Percentiles rank a stretch among this genome's conserved stretches.
These are phyloP conservation scores for Hortiboletus flavorubellus DNA, from an alignment of 768 basidiomycete species.

Conservation along the genomic window DNA sequence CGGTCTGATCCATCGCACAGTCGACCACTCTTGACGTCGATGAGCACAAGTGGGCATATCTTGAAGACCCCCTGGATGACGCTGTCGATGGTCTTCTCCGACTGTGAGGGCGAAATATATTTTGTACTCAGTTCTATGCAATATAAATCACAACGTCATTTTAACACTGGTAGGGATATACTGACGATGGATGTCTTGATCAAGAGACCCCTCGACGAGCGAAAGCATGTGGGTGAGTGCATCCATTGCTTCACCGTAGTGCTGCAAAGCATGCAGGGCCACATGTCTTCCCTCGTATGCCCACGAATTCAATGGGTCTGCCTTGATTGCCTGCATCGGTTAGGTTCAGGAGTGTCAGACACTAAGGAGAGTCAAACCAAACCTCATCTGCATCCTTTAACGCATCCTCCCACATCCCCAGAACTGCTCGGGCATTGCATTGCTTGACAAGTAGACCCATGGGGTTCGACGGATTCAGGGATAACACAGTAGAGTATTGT, in stretches of 20 bases:
- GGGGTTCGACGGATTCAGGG: neutral
- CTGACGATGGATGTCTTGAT: neutral
- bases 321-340: neutral
- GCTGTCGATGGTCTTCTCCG: neutral
- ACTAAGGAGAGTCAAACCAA: neutral
- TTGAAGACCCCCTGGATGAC: neutral
- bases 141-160: neutral
- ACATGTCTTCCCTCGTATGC: slow-evolving; percentile 4
- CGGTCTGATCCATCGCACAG: neutral
- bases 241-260: neutral
- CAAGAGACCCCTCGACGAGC: neutral
- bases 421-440: neutral
- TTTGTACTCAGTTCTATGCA: neutral
- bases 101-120: neutral
- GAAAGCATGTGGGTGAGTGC: neutral
- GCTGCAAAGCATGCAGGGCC: neutral
- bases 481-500: slow-evolving; percentile 4
- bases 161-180: neutral
- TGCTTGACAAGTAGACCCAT: slow-evolving; percentile 4
- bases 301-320: neutral
- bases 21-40: neutral
- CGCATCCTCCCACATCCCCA: slow-evolving; percentile 2
- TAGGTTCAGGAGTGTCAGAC: neutral
- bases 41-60: neutral
- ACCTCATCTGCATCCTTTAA: slow-evolving; percentile 14